Percentiles rank a stretch among this genome's conserved stretches.
These are phyloP conservation scores for Penicillium decumbens DNA, from an alignment of 2,329 filamentous ascomycete species.

Conservation along the genomic window DNA sequence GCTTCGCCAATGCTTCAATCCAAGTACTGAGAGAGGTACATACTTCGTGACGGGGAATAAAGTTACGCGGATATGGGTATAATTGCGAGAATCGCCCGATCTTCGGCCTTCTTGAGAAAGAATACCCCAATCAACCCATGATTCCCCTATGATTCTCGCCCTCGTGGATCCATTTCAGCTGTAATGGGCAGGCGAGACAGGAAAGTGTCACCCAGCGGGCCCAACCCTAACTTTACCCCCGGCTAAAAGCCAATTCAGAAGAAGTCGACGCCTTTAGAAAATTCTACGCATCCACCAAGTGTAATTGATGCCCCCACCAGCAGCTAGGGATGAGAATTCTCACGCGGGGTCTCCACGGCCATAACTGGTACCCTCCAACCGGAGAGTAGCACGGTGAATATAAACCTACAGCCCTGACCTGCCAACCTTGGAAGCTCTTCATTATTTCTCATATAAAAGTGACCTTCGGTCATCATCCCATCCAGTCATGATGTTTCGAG, in stretches of 20 bases:
- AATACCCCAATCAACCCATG: not conserved
- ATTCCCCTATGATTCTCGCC: not conserved
- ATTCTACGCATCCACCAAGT: constrained; percentile 1
- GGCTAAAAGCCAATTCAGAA: not conserved
- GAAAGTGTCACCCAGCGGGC: not conserved
- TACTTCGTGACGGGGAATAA: not conserved
- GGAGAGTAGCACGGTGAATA: not conserved
- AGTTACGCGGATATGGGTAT: not conserved
- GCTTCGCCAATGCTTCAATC: not conserved
- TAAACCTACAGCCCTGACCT: not conserved
- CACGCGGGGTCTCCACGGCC: constrained; percentile 18
- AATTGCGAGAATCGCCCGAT: not conserved
- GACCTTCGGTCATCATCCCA: not conserved
- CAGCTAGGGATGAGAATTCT: constrained; percentile 1
- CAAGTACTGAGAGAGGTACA: not conserved
- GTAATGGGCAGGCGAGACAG: not conserved
- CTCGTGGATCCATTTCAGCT: not conserved
- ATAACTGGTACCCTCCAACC: not conserved
- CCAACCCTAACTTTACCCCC: not conserved
- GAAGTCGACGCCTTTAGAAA: not conserved
- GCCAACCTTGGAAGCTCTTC: not conserved
- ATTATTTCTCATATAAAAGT: not conserved
- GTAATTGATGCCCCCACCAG: constrained; percentile 1
- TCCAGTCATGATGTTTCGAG: constrained; percentile 13
- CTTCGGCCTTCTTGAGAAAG: not conserved